A percentile compares a stretch with the other conserved stretches of the same genome.
phyloP scores from a whole-genome alignment of 805 yeast genomes.

The Spathaspora sp. region DNA sequence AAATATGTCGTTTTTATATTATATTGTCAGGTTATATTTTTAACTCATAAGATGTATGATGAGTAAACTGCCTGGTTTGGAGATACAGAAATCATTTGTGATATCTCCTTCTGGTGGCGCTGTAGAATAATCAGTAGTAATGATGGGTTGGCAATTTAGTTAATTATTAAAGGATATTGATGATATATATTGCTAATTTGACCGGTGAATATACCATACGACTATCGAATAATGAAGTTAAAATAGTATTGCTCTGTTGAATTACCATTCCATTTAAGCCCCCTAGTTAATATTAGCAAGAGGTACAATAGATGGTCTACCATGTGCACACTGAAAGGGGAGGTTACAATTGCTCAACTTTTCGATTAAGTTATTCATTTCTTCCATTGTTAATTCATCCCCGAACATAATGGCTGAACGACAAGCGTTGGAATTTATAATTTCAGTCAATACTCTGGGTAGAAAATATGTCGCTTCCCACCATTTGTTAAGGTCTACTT shows the following conservation, averaged over 20 bases:
- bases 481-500: constrained; percentile 26
- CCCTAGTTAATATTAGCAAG: constrained; percentile 13
- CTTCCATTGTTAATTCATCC: constrained; percentile 35
- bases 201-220: constrained; percentile 47
- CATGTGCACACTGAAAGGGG: constrained; percentile 86
- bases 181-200: constrained; percentile 42
- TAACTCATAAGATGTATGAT: too few relatives aligned
- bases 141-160: constrained; percentile 14
- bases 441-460: constrained; percentile 50
- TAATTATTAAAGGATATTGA: constrained; percentile 54
- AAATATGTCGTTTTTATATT: too few relatives aligned
- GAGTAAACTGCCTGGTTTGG: too few relatives aligned
- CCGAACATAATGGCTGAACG: constrained; percentile 74
- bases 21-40: too few relatives aligned
- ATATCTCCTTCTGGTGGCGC: too few relatives aligned
- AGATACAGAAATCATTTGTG: too few relatives aligned
- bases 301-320: constrained; percentile 71
- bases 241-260: too few relatives aligned
- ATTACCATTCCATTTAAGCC: background rate
- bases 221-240: too few relatives aligned
- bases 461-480: constrained; percentile 21
- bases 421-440: constrained; percentile 62
- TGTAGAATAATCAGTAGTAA: too few relatives aligned
- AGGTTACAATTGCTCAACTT: constrained; percentile 45
- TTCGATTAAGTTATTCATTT: constrained; percentile 44